Conservation (phyloP, 305 asterid species). For the Solanum aculeatissimum region DNA sequence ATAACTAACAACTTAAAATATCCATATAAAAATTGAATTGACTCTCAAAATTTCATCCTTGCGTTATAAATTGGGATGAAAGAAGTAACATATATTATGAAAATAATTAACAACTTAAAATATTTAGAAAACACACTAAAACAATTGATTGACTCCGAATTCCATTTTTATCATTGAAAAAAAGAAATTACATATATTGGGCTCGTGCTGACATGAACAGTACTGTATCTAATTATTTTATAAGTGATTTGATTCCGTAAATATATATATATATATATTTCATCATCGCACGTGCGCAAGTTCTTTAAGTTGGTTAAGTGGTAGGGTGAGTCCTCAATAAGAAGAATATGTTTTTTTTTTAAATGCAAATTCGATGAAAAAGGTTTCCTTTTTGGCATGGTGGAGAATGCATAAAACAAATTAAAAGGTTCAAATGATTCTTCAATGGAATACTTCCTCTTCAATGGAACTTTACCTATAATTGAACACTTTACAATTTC, state of each 20-base stretch:
- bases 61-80: too few species aligned
- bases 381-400: slow-evolving; percentile 19
- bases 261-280: background rate
- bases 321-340: slow-evolving; percentile 9
- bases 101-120: too few species aligned
- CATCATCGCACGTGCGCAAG: background rate
- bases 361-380: background rate
- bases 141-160: too few species aligned
- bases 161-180: too few species aligned
- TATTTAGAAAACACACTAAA: too few species aligned
- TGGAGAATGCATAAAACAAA: slow-evolving; percentile 34
- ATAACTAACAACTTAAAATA: too few species aligned
- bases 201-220: too few species aligned
- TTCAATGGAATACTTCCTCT: slow-evolving; percentile 15
- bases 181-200: too few species aligned
- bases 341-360: slow-evolving; percentile 35
- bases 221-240: background rate
- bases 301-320: slow-evolving; percentile 17
- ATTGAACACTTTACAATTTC: background rate
- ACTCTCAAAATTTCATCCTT: too few species aligned
- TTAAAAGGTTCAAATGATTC: slow-evolving; percentile 13
- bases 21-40: too few species aligned
- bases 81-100: too few species aligned
- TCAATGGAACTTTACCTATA: background rate
- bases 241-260: background rate